phyloP scores from a whole-genome alignment of 345 rosid genomes.

The Theobroma cacao region DNA sequence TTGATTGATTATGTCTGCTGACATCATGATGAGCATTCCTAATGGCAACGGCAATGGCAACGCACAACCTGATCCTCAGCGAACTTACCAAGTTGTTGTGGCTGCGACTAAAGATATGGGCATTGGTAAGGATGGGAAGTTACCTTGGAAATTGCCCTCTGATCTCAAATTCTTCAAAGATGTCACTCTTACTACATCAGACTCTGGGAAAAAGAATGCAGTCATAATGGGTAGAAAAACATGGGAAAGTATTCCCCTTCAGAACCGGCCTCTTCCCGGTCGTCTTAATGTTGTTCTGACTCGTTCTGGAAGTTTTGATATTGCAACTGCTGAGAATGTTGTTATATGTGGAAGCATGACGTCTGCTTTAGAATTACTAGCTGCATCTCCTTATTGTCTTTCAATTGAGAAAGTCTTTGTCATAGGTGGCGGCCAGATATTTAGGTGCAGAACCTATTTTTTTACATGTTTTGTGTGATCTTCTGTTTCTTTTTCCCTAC shows the following conservation, averaged over 20 bases:
- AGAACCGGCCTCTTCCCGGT: slow-evolving; percentile 70
- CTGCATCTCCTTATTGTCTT: slow-evolving; percentile 71
- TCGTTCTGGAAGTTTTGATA: slow-evolving; percentile 80
- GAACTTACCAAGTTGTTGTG: slow-evolving; percentile 80
- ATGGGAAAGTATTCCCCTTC: slow-evolving; percentile 87
- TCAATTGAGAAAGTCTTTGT: slow-evolving; percentile 95
- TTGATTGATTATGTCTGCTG: slow-evolving; percentile 40
- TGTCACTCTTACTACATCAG: slow-evolving; percentile 53
- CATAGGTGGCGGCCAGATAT: slow-evolving; percentile 81
- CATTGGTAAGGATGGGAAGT: slow-evolving; percentile 81
- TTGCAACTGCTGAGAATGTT: slow-evolving; percentile 91
- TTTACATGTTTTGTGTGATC: neutral
- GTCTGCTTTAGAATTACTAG: slow-evolving; percentile 77
- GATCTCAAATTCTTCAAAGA: slow-evolving; percentile 91
- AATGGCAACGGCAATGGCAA: slow-evolving; percentile 31
- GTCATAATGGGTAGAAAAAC: slow-evolving; percentile 95
- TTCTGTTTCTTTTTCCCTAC: neutral
- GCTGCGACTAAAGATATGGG: slow-evolving; percentile 93
- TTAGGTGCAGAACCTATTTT: slow-evolving; percentile 42
- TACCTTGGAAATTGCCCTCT: slow-evolving; percentile 82
- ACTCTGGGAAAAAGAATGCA: slow-evolving; percentile 76
- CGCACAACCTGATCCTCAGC: slow-evolving; percentile 41
- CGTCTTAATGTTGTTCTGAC: slow-evolving; percentile 92
- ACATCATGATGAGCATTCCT: slow-evolving; percentile 35
- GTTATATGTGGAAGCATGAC: slow-evolving; percentile 75